Conservation (phyloP, 1,284 basidiomycete species). For the Ustilago trichophora region DNA sequence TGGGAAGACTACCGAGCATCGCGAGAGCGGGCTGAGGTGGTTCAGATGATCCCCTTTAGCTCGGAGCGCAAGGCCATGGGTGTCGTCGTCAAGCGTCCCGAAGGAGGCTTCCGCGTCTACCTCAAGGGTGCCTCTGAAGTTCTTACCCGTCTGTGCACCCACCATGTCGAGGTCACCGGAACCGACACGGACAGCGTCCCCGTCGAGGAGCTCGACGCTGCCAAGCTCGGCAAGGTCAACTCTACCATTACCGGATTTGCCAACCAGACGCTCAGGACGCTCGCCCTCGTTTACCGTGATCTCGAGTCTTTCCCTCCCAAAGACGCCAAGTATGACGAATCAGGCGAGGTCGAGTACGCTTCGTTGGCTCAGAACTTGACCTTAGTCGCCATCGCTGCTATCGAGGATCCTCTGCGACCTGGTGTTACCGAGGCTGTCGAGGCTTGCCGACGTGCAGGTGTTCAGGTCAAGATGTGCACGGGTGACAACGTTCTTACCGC, state of each 20-base stretch:
- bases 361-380: conserved; percentile 79
- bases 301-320: conserved; percentile 84
- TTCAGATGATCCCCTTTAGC: conserved; percentile 94
- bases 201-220: conserved; percentile 63
- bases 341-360: conserved; percentile 75
- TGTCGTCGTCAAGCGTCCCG: conserved; percentile 77
- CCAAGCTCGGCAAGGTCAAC: conserved; percentile 80
- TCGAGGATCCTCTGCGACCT: conserved; percentile 92
- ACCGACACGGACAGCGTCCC: conserved; percentile 67
- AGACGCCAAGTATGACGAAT: conserved; percentile 69
- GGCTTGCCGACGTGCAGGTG: conserved; percentile 86
- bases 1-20: conserved; percentile 81
- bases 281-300: conserved; percentile 91
- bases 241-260: conserved; percentile 96
- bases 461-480: conserved; percentile 98
- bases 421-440: conserved; percentile 88
- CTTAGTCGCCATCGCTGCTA: conserved; percentile 86
- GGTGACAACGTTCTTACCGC: conserved; percentile 91
- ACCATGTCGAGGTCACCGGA: conserved; percentile 75
- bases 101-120: conserved; percentile 76
- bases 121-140: conserved; percentile 96
- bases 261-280: conserved; percentile 90
- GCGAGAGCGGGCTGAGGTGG: conserved; percentile 75
- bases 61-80: conserved; percentile 97
- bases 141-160: conserved; percentile 78